A percentile compares a stretch with the other conserved stretches of the same genome.
These are phyloP conservation scores for Coemansia sp. DNA, from an alignment of 192 early-diverging fungal genomes.

Conservation along the genomic window DNA sequence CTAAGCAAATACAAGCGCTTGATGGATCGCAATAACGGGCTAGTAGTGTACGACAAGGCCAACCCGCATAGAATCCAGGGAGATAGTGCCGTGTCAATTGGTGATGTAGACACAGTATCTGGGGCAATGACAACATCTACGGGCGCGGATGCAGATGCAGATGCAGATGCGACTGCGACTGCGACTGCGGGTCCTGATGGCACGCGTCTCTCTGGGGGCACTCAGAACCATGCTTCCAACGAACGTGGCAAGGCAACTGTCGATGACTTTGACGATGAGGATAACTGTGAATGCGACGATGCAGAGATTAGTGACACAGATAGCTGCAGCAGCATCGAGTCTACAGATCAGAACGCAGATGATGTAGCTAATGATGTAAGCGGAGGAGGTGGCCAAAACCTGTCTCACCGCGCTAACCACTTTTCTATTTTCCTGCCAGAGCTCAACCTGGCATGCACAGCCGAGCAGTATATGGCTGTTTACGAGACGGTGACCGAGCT, in stretches of 20 bases:
- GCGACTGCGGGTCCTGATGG: neutral
- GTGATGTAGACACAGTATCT: neutral
- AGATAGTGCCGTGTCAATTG: slow-evolving; percentile 5
- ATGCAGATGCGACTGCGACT: neutral
- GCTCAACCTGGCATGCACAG: slow-evolving; percentile 67
- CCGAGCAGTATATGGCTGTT: slow-evolving; percentile 69
- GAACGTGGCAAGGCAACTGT: neutral
- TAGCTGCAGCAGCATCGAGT: neutral
- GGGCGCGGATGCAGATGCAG: too few species aligned
- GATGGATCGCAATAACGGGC: slow-evolving; percentile 46
- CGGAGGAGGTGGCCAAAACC: slow-evolving; percentile 9
- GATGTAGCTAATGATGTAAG: neutral
- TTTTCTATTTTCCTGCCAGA: slow-evolving; percentile 71
- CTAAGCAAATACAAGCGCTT: slow-evolving; percentile 49
- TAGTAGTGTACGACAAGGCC: slow-evolving; percentile 52
- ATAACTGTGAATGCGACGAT: slow-evolving; percentile 17
- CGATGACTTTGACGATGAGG: neutral
- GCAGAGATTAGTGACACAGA: slow-evolving; percentile 15
- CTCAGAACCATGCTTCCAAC: neutral
- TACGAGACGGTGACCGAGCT: slow-evolving; percentile 74
- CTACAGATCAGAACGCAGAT: neutral
- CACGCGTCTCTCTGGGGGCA: neutral
- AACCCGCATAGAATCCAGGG: slow-evolving; percentile 51
- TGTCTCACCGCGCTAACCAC: slow-evolving; percentile 63
- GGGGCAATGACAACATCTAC: neutral